phyloP scores from a whole-genome alignment of 768 basidiomycete species.

The Hypsizygus marmoreus region DNA sequence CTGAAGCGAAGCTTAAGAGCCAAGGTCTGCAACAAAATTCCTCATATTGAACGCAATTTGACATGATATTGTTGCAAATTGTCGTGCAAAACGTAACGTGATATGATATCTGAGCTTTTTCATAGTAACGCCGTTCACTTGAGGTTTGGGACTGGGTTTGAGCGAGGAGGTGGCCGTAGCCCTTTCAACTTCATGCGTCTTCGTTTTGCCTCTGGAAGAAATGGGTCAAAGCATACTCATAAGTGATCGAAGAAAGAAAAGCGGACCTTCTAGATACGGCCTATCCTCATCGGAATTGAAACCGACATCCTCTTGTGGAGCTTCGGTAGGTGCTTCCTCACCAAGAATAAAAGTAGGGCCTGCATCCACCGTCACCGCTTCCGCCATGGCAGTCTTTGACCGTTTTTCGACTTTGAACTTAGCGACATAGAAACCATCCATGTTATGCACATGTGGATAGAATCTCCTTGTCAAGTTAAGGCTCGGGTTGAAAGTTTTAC shows the following conservation, averaged over 20 bases:
- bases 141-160: conserved; percentile 22
- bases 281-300: conserved; percentile 81
- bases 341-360: conserved; percentile 20
- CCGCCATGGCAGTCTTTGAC: conserved; percentile 44
- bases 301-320: conserved; percentile 43
- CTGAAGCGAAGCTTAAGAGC: too few species aligned
- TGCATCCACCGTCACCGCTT: conserved; percentile 25
- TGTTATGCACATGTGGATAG: conserved; percentile 98
- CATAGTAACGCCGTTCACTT: conserved; percentile 9
- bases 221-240: conserved; percentile 15
- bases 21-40: too few species aligned
- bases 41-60: conserved; percentile 4
- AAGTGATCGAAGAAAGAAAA: conserved; percentile 10
- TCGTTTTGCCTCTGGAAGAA: conserved; percentile 64
- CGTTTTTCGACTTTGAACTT: conserved; percentile 95
- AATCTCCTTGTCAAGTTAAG: conserved; percentile 84
- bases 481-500: conserved; percentile 83
- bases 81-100: too few species aligned
- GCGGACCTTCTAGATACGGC: conserved; percentile 78
- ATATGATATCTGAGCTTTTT: conserved; percentile 19
- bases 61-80: too few species aligned
- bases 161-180: conserved; percentile 62
- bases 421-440: conserved; percentile 99
- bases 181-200: conserved; percentile 77
- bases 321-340: conserved; percentile 29